Evolutionary conservation across 805 yeast species (phyloP), one percentile per base, ranked within the genome.

Genomic region (Schizosaccharomyces osmophilus): DNA sequence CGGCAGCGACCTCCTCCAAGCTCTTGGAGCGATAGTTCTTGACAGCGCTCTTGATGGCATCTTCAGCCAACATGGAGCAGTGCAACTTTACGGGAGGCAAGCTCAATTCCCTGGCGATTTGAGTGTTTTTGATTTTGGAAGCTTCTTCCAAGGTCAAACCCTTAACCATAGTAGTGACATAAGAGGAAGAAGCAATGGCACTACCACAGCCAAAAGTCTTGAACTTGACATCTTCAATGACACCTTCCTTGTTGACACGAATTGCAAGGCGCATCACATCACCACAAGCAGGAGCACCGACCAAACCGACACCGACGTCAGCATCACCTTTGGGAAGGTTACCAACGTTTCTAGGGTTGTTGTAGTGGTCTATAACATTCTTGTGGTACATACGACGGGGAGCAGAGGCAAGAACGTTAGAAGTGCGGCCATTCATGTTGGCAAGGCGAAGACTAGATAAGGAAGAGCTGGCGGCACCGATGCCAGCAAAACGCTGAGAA

Each of bases 181-280:
- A 93, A 0, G 95, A 86, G 9, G 95, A 85, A 1, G 95, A 85
- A 1, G 98, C 98, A 71, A 93, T 93, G 61, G 98, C 98, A 2
- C 93, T 82, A 57, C 98, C 98, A 72, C 98, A 93, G n/a, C 98
- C 98, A 75, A 93, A 93, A 3, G 98, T 93, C 79, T 93, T 93
- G 75, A 93, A 93, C 73, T 88, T 90, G 64, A 90, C 98, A 71
- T 93, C 95, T 72, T 86, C 82, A 67, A 93, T 93, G 61, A 86
- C 78, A 0, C 98, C 98, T 29, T 95, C 82, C 62, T 79, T 82
- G 68, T 89, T 97, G 9, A 93, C 98, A 71, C 89, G 82, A 69
- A 93, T 93, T 73, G 93, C 97, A 65, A 93, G 78, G 74, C 95
- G 84, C 96, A 93, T 93, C 57, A 93, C 98, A 75, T 93, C 98